These are phyloP conservation scores for Backusella parvicylindrica DNA, from an alignment of 192 early-diverging fungal species.

Conservation along the genomic window DNA sequence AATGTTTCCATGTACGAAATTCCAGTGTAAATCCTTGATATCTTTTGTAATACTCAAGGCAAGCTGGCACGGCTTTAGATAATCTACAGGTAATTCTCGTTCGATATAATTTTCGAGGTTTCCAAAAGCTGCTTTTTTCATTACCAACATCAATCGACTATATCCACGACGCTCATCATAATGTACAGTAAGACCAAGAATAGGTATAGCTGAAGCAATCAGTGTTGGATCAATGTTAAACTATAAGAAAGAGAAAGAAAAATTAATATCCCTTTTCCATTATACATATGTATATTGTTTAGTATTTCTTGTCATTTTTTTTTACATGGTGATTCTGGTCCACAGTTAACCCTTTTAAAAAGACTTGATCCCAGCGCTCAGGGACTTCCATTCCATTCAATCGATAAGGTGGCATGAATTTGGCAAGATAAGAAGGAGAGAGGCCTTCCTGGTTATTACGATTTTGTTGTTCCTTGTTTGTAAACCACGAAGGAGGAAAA, in stretches of 20 bases:
- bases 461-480: conserved; percentile 12
- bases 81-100: conserved; percentile 15
- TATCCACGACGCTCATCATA: conserved; percentile 12
- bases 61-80: conserved; percentile 11
- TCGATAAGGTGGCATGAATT: conserved; percentile 29
- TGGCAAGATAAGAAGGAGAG: conserved; percentile 22
- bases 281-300: neutral
- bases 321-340: conserved; percentile 25
- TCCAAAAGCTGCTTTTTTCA: conserved; percentile 25
- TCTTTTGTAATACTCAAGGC: conserved; percentile 20
- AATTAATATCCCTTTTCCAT: neutral
- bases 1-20: conserved; percentile 24
- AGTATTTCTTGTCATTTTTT: neutral
- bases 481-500: conserved; percentile 25
- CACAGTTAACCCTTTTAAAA: conserved; percentile 25
- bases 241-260: neutral
- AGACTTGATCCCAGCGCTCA: conserved; percentile 24
- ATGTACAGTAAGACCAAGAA: conserved; percentile 26
- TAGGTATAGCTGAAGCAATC: conserved; percentile 6
- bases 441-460: conserved; percentile 14
- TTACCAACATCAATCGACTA: conserved; percentile 27
- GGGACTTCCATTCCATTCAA: conserved; percentile 1
- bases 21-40: conserved; percentile 30
- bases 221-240: conserved; percentile 12
- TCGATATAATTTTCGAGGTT: conserved; percentile 22